A percentile compares a stretch with the other conserved stretches of the same genome.
Evolutionary conservation across 805 yeast genomes (phyloP).

Genomic region (Ogataea sp.): DNA sequence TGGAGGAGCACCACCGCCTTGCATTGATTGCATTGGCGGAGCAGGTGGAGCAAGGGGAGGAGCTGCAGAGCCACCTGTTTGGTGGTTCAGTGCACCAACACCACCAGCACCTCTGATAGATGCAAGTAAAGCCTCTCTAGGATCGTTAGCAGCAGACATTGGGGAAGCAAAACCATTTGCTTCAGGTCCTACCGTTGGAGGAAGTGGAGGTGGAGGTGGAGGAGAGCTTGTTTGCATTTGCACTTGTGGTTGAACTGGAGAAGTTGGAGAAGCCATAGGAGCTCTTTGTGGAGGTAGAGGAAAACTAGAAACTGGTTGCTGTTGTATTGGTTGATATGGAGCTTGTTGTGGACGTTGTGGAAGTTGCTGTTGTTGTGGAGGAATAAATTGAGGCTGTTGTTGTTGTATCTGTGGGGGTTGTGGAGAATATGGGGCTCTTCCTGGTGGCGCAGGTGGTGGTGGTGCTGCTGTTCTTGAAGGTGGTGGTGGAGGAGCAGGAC

Average conservation of each 20-base stretch:
- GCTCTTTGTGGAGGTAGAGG: slow-evolving; percentile 8
- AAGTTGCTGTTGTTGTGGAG: slow-evolving; percentile 1
- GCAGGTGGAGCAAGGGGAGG: slow-evolving; percentile 14
- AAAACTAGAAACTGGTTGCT: slow-evolving; percentile 9
- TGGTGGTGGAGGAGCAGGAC: slow-evolving; percentile 20
- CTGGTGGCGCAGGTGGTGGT: slow-evolving; percentile 7
- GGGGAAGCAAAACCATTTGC: no score
- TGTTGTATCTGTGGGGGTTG: slow-evolving; percentile 22
- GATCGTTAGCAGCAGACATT: slow-evolving; percentile 41
- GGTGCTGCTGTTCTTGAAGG: slow-evolving; percentile 19
- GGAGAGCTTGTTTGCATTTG: slow-evolving; percentile 3
- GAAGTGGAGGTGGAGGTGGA: slow-evolving; percentile 33
- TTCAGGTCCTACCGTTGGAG: no score
- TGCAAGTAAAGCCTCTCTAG: slow-evolving; percentile 76
- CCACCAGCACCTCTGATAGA: slow-evolving; percentile 84
- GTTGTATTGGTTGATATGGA: slow-evolving; percentile 1
- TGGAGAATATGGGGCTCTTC: slow-evolving; percentile 28
- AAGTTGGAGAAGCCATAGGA: slow-evolving; percentile 9
- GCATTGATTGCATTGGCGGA: slow-evolving; percentile 16
- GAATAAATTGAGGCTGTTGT: slow-evolving; percentile 8
- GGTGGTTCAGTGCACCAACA: slow-evolving; percentile 41
- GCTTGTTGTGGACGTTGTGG: slow-evolving; percentile 7
- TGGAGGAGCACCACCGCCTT: slow-evolving; percentile 17
- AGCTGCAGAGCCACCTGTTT: slow-evolving; percentile 1
- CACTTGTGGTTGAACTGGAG: slow-evolving; percentile 4